Evolutionary conservation across 2,329 filamentous ascomycete species (phyloP).

Genomic region (Anisogramma anomala): DNA sequence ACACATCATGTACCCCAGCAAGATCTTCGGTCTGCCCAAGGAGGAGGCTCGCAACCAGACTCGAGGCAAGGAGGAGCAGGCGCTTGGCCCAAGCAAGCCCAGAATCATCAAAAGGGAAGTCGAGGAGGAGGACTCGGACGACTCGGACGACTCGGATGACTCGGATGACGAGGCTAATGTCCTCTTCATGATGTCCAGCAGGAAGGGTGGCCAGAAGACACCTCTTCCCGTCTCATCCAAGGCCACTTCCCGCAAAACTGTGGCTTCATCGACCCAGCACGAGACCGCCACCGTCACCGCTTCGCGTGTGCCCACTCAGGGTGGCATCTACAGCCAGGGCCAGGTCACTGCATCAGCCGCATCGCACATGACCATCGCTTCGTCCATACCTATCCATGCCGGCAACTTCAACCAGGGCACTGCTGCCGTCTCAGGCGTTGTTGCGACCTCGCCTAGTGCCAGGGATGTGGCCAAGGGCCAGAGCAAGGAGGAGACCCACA

Average conservation of each 20-base stretch:
- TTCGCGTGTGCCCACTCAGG: background rate
- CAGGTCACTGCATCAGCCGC: too few species aligned
- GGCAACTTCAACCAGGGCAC: too few species aligned
- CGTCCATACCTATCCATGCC: too few species aligned
- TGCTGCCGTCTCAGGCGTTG: too few species aligned
- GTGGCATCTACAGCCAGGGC: background rate
- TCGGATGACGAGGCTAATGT: slow-evolving; percentile 9
- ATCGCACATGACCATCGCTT: too few species aligned
- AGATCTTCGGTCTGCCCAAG: background rate
- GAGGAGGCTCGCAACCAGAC: background rate
- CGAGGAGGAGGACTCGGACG: background rate
- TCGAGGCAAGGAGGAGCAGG: background rate
- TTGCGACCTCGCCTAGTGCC: background rate
- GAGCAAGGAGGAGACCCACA: background rate
- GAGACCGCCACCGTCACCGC: background rate
- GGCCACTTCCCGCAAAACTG: background rate
- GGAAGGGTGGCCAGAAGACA: slow-evolving; percentile 5
- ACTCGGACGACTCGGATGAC: slow-evolving; percentile 1
- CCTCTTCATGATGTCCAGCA: slow-evolving; percentile 11
- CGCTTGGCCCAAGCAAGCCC: background rate
- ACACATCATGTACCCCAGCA: background rate
- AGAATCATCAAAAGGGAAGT: background rate
- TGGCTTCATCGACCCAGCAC: background rate
- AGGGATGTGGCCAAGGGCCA: too few species aligned
- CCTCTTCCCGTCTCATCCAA: background rate